Conservation (phyloP, 768 basidiomycete species). For the Boletus subcaerulescens region DNA sequence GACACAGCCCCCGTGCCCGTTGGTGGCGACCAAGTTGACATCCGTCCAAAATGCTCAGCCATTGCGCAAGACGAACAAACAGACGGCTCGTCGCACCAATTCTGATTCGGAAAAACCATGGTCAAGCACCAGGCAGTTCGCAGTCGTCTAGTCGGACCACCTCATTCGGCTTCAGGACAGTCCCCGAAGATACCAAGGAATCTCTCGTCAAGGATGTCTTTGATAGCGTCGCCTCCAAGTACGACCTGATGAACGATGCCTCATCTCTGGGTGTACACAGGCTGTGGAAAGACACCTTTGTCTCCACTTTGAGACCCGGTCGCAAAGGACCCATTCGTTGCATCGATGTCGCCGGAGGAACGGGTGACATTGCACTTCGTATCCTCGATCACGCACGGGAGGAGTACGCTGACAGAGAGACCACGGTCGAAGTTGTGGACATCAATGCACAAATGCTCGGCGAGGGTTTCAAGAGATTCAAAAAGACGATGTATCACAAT, state of each 20-base stretch:
- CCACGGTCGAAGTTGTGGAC: constrained; percentile 85
- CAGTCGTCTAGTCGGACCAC: constrained; percentile 45
- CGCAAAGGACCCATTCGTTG: constrained; percentile 71
- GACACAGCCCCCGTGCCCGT: too few species aligned
- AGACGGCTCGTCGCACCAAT: constrained; percentile 9
- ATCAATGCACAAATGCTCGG: constrained; percentile 95
- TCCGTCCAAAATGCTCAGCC: constrained; percentile 14
- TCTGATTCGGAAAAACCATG: constrained; percentile 24
- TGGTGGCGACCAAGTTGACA: too few species aligned
- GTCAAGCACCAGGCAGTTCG: constrained; percentile 7
- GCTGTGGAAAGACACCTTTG: constrained; percentile 93
- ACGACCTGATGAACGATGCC: constrained; percentile 99
- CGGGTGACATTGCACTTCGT: constrained; percentile 93
- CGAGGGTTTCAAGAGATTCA: constrained; percentile 86
- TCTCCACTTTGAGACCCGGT: constrained; percentile 73
- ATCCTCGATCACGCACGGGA: constrained; percentile 90
- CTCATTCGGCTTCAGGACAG: constrained; percentile 91
- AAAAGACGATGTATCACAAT: constrained; percentile 97
- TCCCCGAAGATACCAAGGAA: constrained; percentile 87
- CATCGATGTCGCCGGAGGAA: constrained; percentile 96
- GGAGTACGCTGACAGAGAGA: constrained; percentile 86
- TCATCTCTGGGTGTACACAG: constrained; percentile 95
- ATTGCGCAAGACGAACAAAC: constrained; percentile 12
- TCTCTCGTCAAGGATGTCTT: constrained; percentile 90
- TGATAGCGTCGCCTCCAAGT: constrained; percentile 90